These are phyloP conservation scores for Begonia loranthoides DNA, from an alignment of 306 rosid genomes.

Conservation along the genomic window DNA sequence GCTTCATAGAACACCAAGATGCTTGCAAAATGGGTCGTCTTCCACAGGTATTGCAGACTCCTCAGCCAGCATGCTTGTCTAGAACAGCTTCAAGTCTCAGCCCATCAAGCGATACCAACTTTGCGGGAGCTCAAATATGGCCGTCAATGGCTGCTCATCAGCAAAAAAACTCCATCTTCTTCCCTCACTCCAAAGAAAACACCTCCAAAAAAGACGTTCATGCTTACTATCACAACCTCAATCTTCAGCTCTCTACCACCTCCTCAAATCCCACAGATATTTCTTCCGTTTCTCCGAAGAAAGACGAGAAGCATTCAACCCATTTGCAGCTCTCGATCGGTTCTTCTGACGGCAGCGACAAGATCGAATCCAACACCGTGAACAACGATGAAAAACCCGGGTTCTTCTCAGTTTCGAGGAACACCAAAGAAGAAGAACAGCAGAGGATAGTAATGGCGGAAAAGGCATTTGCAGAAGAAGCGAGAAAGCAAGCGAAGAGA, in stretches of 20 bases:
- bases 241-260: conserved; percentile 66
- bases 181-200: not conserved
- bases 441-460: conserved; percentile 62
- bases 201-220: not conserved
- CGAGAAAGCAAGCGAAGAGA: conserved; percentile 59
- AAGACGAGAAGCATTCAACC: conserved; percentile 17
- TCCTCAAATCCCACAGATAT: conserved; percentile 13
- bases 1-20: conserved; percentile 98
- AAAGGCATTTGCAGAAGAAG: conserved; percentile 70
- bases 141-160: conserved; percentile 10
- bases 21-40: conserved; percentile 79
- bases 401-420: no score
- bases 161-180: conserved; percentile 21
- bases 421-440: no score
- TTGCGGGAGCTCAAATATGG: conserved; percentile 33
- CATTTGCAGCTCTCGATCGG: conserved; percentile 84
- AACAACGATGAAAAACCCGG: no score
- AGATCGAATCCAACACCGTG: no score
- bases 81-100: conserved; percentile 96
- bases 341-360: conserved; percentile 32
- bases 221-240: conserved; percentile 44
- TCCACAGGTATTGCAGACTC: conserved; percentile 39
- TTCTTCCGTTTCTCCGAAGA: conserved; percentile 25
- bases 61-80: conserved; percentile 54
- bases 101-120: conserved; percentile 79